Evolutionary conservation across 192 early-diverging fungal genomes (phyloP).

Genomic region (Oehlia diaphana): DNA sequence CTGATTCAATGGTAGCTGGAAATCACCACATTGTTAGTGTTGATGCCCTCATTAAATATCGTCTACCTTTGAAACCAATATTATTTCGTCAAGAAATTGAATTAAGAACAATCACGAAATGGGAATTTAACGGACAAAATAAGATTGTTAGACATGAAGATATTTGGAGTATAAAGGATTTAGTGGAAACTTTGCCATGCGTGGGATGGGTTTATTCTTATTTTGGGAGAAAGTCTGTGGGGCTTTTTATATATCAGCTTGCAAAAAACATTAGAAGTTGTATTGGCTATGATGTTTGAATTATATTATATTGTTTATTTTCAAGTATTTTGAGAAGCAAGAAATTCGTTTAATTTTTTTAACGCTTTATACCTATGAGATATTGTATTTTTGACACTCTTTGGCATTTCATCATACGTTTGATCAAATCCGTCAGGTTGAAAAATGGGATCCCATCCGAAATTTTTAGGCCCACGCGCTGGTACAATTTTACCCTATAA

Average conservation of each 20-base stretch:
- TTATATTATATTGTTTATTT: not conserved
- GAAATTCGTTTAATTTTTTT: constrained; percentile 57
- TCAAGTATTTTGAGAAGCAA: not conserved
- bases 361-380: constrained; percentile 85
- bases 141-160: constrained; percentile 29
- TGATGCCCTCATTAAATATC: constrained; percentile 18
- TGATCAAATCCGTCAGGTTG: constrained; percentile 72
- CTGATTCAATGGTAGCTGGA: not conserved
- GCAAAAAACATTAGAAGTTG: not conserved
- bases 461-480: constrained; percentile 76
- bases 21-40: constrained; percentile 14
- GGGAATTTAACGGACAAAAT: constrained; percentile 22
- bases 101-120: constrained; percentile 7
- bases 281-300: too few species aligned
- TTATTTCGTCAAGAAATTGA: constrained; percentile 1
- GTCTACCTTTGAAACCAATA: constrained; percentile 4
- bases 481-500: constrained; percentile 79
- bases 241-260: not conserved
- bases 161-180: constrained; percentile 27
- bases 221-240: not conserved
- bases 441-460: constrained; percentile 98
- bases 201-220: constrained; percentile 23
- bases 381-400: constrained; percentile 83
- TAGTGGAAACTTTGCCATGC: constrained; percentile 15
- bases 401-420: constrained; percentile 90